Percentiles rank a stretch among this genome's conserved stretches.
phyloP scores from a whole-genome alignment of 768 basidiomycete species.

The Boletus vinaceobasis region DNA sequence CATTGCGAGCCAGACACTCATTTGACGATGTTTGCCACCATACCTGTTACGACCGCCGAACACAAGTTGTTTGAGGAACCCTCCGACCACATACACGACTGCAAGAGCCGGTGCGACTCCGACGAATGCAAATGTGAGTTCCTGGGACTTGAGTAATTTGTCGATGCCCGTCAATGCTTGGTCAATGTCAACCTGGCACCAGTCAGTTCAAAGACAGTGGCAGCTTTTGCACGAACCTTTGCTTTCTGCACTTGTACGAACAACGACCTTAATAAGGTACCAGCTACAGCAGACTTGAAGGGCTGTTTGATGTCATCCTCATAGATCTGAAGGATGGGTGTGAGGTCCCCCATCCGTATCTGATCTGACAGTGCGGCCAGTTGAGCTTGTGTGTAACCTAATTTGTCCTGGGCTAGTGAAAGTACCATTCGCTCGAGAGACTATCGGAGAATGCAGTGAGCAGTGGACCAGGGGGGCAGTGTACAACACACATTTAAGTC shows the following conservation, averaged over 20 bases:
- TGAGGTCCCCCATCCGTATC: slow-evolving; percentile 79
- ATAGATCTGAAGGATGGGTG: slow-evolving; percentile 81
- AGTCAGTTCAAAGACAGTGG: not conserved
- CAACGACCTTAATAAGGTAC: slow-evolving; percentile 77
- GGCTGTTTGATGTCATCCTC: slow-evolving; percentile 92
- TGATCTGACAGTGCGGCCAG: slow-evolving; percentile 62
- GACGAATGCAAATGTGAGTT: slow-evolving; percentile 94
- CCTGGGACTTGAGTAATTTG: slow-evolving; percentile 88
- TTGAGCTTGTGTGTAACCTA: slow-evolving; percentile 60
- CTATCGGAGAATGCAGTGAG: slow-evolving; percentile 37
- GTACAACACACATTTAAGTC: slow-evolving; percentile 67
- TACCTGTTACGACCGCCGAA: slow-evolving; percentile 48
- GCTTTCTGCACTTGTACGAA: slow-evolving; percentile 96
- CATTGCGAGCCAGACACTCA: slow-evolving; percentile 67
- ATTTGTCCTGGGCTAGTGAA: slow-evolving; percentile 77
- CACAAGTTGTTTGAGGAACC: slow-evolving; percentile 51
- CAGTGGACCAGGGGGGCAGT: not conserved
- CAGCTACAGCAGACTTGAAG: slow-evolving; percentile 72
- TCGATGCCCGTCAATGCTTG: slow-evolving; percentile 90
- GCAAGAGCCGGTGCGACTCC: slow-evolving; percentile 89
- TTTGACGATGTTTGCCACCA: slow-evolving; percentile 54
- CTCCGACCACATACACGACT: slow-evolving; percentile 66
- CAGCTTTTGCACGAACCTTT: slow-evolving; percentile 50
- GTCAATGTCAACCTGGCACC: slow-evolving; percentile 79
- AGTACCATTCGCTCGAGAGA: slow-evolving; percentile 92